These are phyloP conservation scores for Didymella arachidicola DNA, from an alignment of 2,329 filamentous ascomycete species.

Conservation along the genomic window DNA sequence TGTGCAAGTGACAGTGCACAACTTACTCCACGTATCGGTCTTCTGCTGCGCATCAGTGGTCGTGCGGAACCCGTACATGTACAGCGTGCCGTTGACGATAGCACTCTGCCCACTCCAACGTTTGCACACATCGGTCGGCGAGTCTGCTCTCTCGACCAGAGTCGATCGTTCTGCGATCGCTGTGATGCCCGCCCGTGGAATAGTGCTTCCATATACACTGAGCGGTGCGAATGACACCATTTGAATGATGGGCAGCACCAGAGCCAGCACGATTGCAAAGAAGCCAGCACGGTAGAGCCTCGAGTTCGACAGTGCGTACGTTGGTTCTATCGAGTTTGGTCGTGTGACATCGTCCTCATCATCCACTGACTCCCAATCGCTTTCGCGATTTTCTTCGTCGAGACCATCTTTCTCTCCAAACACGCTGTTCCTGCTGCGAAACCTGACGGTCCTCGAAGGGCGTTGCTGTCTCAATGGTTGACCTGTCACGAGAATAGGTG, in stretches of 20 bases:
- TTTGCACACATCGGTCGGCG: slow-evolving; percentile 46
- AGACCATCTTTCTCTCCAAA: slow-evolving; percentile 29
- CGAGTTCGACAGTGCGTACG: slow-evolving; percentile 25
- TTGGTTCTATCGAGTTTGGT: slow-evolving; percentile 1
- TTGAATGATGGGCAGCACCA: slow-evolving; percentile 46
- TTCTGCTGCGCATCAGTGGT: slow-evolving; percentile 66
- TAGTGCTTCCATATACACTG: slow-evolving; percentile 38
- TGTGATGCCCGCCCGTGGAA: slow-evolving; percentile 34
- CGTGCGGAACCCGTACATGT: slow-evolving; percentile 76
- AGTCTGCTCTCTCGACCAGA: slow-evolving; percentile 42
- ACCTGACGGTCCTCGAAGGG: slow-evolving; percentile 42
- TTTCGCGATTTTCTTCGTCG: slow-evolving; percentile 32
- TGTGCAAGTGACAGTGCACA: too few relatives aligned
- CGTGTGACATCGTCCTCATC: slow-evolving; percentile 29
- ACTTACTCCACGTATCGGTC: slow-evolving; percentile 73
- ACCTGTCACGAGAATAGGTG: slow-evolving; percentile 33
- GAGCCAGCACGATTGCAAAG: slow-evolving; percentile 40
- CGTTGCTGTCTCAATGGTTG: slow-evolving; percentile 32
- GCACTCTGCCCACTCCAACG: slow-evolving; percentile 59
- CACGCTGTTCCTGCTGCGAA: slow-evolving; percentile 43
- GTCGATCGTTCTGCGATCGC: slow-evolving; percentile 21
- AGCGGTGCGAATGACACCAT: slow-evolving; percentile 36
- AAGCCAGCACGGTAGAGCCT: slow-evolving; percentile 42
- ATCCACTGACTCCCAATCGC: slow-evolving; percentile 40
- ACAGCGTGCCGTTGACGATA: slow-evolving; percentile 76